phyloP scores from a whole-genome alignment of 148 eudicot genomes.

The Camellia sinensis region DNA sequence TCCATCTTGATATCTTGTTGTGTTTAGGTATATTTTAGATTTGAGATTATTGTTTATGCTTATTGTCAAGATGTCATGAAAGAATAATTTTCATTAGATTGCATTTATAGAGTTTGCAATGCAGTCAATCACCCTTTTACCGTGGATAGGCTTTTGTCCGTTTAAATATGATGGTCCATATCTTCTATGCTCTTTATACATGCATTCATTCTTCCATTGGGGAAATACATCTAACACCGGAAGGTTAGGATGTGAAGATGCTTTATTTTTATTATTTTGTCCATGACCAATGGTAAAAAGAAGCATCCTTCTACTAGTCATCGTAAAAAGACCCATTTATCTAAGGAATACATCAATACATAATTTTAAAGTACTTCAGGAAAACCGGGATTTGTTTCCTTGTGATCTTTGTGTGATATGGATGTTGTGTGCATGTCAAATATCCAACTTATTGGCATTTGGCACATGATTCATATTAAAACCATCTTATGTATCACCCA shows the following conservation, averaged over 20 bases:
- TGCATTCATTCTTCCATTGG: background rate
- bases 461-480: background rate
- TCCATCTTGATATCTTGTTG: background rate
- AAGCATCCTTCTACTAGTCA: background rate
- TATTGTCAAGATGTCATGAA: background rate
- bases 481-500: background rate
- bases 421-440: slow-evolving; percentile 4
- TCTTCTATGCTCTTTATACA: background rate
- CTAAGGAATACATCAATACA: background rate
- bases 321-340: background rate
- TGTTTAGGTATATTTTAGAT: background rate
- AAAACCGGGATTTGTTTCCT: background rate
- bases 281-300: background rate
- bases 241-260: background rate
- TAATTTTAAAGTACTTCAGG: background rate
- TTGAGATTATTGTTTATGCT: background rate
- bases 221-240: background rate
- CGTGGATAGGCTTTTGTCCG: background rate
- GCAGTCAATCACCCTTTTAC: background rate
- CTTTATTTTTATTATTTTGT: background rate
- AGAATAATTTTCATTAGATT: background rate
- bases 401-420: background rate
- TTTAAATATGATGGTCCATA: background rate
- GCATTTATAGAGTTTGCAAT: background rate
- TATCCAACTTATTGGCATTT: background rate